Evolutionary conservation across 352 stramenopile species (phyloP), one percentile per base, ranked within the genome.

Genomic region (Pelagophyceae sp.): DNA sequence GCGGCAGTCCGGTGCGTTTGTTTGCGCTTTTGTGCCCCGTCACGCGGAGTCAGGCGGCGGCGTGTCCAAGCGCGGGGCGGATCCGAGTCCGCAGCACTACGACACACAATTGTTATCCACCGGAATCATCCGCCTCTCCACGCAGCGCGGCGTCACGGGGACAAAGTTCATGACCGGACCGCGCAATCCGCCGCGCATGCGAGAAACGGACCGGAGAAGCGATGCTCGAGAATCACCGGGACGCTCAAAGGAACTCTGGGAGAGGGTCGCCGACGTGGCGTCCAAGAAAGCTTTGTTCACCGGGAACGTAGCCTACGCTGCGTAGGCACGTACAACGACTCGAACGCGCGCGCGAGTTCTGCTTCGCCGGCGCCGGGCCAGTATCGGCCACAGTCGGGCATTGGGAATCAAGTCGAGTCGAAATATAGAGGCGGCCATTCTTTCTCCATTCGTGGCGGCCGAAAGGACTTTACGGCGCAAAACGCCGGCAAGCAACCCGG

Each of bases 301-400:
- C n/a, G n/a, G n/a, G n/a, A n/a, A n/a, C n/a, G n/a, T n/a, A n/a
- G n/a, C n/a, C n/a, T n/a, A n/a, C n/a, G n/a, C n/a, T n/a, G n/a
- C n/a, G n/a, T n/a, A n/a, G n/a, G n/a, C 15, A 71, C 61, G 3
- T 71, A 71, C 61, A 71, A 71, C 61, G 33, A 71, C 61, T 27
- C 61, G 3, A 40, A 37, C 29, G 61, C 29, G 11, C 61, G 61
- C 61, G 61, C 17, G 61, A 38, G 15, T n/a, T 15, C 11, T 27
- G 20, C 54, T 15, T 60, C 1, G 38, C 67, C 67, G 1, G 67
- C 67, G 1, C 67, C 67, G 23, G 67, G 67, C 67, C 67, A 74
- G 38, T 74, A 74, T 37, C 0, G 27, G 20, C 29, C 67, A 2
- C 67, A 58, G 35, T 31, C 17, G 33, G 38, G 5, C 35, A 58